Conservation (phyloP, 306 rosid species). For the Pyrus pyrifolia region DNA sequence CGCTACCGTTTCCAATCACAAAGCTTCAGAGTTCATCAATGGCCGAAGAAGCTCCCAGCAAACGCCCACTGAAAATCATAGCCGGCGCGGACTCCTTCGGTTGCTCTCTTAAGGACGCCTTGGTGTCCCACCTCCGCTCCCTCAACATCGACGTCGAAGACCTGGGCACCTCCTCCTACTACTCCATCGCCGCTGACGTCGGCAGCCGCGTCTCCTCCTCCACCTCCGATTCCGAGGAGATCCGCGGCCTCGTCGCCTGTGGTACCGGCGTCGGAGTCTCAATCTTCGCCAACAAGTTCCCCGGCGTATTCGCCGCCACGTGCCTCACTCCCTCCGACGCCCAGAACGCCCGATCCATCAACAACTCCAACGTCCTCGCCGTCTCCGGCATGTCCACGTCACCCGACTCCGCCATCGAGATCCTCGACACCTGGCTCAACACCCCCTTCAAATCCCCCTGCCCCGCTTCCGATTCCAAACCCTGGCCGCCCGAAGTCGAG, state of each 20-base stretch:
- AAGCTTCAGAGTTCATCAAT: not conserved
- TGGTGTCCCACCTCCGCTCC: slow-evolving; percentile 60
- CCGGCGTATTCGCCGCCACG: slow-evolving; percentile 65
- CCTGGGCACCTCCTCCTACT: slow-evolving; percentile 78
- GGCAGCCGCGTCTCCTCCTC: slow-evolving; percentile 68
- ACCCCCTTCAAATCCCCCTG: slow-evolving; percentile 69
- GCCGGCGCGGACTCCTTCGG: slow-evolving; percentile 75
- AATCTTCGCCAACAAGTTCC: slow-evolving; percentile 85
- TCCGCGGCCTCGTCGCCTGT: slow-evolving; percentile 73
- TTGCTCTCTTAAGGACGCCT: slow-evolving; percentile 58
- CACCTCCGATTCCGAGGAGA: slow-evolving; percentile 20
- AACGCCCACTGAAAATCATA: slow-evolving; percentile 46
- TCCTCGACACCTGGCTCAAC: slow-evolving; percentile 62
- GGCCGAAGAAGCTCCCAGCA: slow-evolving; percentile 25
- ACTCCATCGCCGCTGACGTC: slow-evolving; percentile 82
- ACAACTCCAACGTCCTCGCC: slow-evolving; percentile 82
- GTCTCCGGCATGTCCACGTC: slow-evolving; percentile 70
- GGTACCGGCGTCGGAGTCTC: slow-evolving; percentile 91
- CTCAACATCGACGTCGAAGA: slow-evolving; percentile 69
- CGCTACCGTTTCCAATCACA: not conserved
- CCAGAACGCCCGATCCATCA: slow-evolving; percentile 67
- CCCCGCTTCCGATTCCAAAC: slow-evolving; percentile 54
- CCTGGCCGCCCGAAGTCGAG: slow-evolving; percentile 60
- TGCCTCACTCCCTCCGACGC: slow-evolving; percentile 65
- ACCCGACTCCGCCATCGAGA: slow-evolving; percentile 46